Percentiles rank a stretch among this genome's conserved stretches.
phyloP scores from a whole-genome alignment of 768 basidiomycete species.

The Tricholoma sp. region DNA sequence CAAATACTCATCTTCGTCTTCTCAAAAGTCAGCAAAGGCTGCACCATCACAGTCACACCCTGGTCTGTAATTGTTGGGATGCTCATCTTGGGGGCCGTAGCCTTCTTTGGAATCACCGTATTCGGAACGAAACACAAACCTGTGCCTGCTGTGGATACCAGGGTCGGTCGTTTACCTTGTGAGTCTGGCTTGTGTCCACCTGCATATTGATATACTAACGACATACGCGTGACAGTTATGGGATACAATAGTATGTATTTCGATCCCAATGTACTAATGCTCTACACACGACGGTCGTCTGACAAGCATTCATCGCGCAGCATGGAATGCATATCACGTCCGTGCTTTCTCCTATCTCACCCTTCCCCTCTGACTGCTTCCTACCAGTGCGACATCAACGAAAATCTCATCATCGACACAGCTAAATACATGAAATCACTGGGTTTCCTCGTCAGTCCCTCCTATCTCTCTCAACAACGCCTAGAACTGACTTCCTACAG shows the following conservation, averaged over 20 bases:
- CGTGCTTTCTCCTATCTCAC: conserved; percentile 8
- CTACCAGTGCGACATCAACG: conserved; percentile 53
- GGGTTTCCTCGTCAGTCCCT: not conserved
- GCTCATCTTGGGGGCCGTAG: not conserved
- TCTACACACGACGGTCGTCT: too few species aligned
- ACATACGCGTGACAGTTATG: conserved; percentile 33
- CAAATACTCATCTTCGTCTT: too few species aligned
- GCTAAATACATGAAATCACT: conserved; percentile 43
- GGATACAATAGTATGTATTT: conserved; percentile 56
- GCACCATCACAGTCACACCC: not conserved
- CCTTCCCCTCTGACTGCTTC: conserved; percentile 7
- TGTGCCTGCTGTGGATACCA: conserved; percentile 19
- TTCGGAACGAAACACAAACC: not conserved
- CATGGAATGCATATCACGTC: conserved; percentile 69
- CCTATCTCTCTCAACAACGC: not conserved
- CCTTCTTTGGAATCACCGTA: not conserved
- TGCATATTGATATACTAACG: not conserved
- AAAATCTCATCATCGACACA: conserved; percentile 43
- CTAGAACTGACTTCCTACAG: conserved; percentile 20
- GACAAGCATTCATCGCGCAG: conserved; percentile 22
- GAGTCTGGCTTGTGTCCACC: conserved; percentile 4
- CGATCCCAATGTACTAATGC: not conserved
- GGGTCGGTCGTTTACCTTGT: conserved; percentile 35
- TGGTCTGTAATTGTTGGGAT: not conserved
- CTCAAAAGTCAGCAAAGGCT: too few species aligned